phyloP scores from a whole-genome alignment of 495 filamentous ascomycete species.

The Trichoderma reesei region DNA sequence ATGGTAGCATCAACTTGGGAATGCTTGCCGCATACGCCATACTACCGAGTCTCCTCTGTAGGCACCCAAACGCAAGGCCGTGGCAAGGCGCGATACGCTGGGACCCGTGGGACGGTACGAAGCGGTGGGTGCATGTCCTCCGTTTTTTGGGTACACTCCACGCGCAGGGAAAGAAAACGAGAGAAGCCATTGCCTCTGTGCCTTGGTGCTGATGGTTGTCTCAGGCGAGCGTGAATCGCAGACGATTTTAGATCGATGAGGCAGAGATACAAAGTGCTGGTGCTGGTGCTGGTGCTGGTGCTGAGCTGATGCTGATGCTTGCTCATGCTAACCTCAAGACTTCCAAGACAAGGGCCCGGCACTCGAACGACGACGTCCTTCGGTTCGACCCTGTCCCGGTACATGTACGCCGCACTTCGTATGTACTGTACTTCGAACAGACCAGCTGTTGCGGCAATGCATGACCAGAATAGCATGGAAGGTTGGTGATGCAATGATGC shows the following conservation, averaged over 20 bases:
- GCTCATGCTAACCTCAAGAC: too few relatives aligned
- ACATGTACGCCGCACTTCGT: background rate
- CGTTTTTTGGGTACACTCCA: background rate
- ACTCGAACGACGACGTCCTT: too few relatives aligned
- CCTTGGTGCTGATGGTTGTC: background rate
- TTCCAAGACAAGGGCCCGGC: too few relatives aligned
- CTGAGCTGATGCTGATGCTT: too few relatives aligned
- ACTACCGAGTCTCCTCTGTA: background rate
- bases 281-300: too few relatives aligned
- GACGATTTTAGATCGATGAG: too few relatives aligned
- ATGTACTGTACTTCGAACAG: background rate
- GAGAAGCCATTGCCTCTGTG: background rate
- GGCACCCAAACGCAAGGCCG: background rate
- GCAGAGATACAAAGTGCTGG: too few relatives aligned
- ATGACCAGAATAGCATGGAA: background rate
- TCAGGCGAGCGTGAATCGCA: background rate
- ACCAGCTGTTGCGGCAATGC: background rate
- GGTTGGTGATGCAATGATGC: background rate
- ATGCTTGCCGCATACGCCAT: background rate
- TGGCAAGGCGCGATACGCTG: background rate
- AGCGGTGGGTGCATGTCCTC: background rate
- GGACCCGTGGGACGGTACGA: background rate
- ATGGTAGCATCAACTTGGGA: background rate
- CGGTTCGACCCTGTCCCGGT: background rate
- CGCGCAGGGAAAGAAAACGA: background rate